Evolutionary conservation across 1,284 basidiomycete species (phyloP).

Genomic region (Austroboletus novae-zelandiae): DNA sequence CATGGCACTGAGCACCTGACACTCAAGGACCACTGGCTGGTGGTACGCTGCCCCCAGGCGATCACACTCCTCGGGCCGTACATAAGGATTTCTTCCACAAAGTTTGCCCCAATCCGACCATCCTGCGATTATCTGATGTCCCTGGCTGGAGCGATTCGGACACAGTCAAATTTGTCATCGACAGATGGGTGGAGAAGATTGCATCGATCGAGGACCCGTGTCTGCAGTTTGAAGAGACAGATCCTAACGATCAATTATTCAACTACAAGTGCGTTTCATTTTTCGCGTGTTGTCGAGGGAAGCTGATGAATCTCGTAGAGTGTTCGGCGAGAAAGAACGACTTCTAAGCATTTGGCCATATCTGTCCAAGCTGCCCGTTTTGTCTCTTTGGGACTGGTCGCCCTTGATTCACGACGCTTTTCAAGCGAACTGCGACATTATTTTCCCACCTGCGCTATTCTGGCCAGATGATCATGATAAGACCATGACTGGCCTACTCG

Average conservation of each 20-base stretch:
- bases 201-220: conserved; percentile 32
- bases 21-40: conserved; percentile 39
- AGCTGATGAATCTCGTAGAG: conserved; percentile 19
- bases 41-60: conserved; percentile 30
- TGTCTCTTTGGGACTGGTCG: conserved; percentile 40
- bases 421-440: conserved; percentile 29
- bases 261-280: conserved; percentile 23
- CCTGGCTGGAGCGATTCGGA: conserved; percentile 19
- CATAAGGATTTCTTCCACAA: conserved; percentile 33
- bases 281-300: neutral
- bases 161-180: conserved; percentile 24
- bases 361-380: conserved; percentile 36
- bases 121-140: conserved; percentile 25
- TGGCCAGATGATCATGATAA: neutral
- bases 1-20: neutral
- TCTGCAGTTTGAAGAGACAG: conserved; percentile 31
- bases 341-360: conserved; percentile 37
- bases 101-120: conserved; percentile 36
- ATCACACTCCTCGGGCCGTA: conserved; percentile 35
- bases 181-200: conserved; percentile 35
- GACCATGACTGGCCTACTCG: conserved; percentile 40
- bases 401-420: conserved; percentile 36
- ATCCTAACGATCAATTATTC: conserved; percentile 29
- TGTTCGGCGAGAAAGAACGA: conserved; percentile 29
- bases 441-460: conserved; percentile 26